A percentile compares a stretch with the other conserved stretches of the same genome.
phyloP scores from a whole-genome alignment of 2,329 filamentous ascomycete species.

The Emergomyces pasteurianus region DNA sequence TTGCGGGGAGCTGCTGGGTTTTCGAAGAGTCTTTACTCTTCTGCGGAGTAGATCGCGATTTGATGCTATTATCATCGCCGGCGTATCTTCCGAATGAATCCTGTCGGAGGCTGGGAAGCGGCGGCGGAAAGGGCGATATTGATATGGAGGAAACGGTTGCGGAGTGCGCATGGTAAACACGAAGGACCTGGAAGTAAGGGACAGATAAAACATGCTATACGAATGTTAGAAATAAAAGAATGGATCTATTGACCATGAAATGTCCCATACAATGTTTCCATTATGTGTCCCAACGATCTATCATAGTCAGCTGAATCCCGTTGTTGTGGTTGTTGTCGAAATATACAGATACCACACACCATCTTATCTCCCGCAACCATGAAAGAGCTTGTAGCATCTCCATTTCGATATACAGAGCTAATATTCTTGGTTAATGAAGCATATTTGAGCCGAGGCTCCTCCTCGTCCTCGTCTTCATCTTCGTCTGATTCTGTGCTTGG shows the following conservation, averaged over 20 bases:
- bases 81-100: conserved; percentile 25
- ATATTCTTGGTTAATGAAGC: conserved; percentile 72
- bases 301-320: conserved; percentile 5
- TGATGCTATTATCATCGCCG: conserved; percentile 16
- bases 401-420: conserved; percentile 75
- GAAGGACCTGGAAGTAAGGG: conserved; percentile 66
- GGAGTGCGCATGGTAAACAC: conserved; percentile 83
- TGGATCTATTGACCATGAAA: not conserved
- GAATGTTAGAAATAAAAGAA: conserved; percentile 10
- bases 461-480: conserved; percentile 73
- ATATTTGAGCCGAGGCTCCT: conserved; percentile 91
- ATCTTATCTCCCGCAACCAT: conserved; percentile 92
- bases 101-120: conserved; percentile 33
- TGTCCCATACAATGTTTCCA: conserved; percentile 70
- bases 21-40: conserved; percentile 22
- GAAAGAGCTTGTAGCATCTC: conserved; percentile 86
- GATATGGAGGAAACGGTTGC: conserved; percentile 85
- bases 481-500: conserved; percentile 33
- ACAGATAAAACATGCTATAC: conserved; percentile 70
- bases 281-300: conserved; percentile 91
- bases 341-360: conserved; percentile 41
- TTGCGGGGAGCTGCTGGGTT: conserved; percentile 15
- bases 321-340: no score
- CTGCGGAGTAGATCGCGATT: conserved; percentile 19
- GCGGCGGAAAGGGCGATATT: conserved; percentile 71